Base-by-base conservation (phyloP, 352 stramenopile species). In the Globisporangium irregulare region DNA sequence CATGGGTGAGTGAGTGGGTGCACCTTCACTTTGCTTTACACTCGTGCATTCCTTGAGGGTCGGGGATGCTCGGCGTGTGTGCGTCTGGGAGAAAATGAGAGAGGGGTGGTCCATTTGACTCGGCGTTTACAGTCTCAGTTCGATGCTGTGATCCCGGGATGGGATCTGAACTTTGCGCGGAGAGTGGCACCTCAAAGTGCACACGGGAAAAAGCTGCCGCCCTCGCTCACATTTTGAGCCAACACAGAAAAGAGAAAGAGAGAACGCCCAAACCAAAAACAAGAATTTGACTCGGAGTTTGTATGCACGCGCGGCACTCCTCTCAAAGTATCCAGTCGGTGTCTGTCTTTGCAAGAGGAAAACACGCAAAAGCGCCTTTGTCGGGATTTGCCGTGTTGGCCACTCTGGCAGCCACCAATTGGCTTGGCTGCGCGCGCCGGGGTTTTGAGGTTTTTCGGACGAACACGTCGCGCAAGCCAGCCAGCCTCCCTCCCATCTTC, bases 351-450 rank as follows among this genome's bases (percentile, higher is more conserved):
- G 7, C 15, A n/a, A 4, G 32, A 20, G 41, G 43, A 65, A 65
- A 65, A 65, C 59, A 65, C 59, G 59, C 41, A 58, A 32, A 32
- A 32, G 29, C 4, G 4, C 59, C 57, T 65, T n/a, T 5, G 12
- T 34, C 12, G 2, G 25, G 41, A 34, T 73, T 78, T 72, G 69
- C 25, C 73, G 73, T 79, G 73, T 77, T 77, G 70, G 62, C 18
- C 6, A 22, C 43, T 51, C 43, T 22, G 18, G 25, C n/a, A 46
- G 59, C 59, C 59, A 64, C 43, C 59, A 56, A 54, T 54, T 51
- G 43, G 41, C 29, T 32, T 51, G 43, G 32, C 36, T 43, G 36
- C 36, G 10, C 36, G 12, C 36, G 12, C 36, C 36, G 14, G 14
- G 36, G 36, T 43, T 43, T 43, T 43, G 36, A 48, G 38, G 38